Percentiles rank a stretch among this genome's conserved stretches.
Conservation (phyloP, 441 rosid species). For the Corymbia calophylla region DNA sequence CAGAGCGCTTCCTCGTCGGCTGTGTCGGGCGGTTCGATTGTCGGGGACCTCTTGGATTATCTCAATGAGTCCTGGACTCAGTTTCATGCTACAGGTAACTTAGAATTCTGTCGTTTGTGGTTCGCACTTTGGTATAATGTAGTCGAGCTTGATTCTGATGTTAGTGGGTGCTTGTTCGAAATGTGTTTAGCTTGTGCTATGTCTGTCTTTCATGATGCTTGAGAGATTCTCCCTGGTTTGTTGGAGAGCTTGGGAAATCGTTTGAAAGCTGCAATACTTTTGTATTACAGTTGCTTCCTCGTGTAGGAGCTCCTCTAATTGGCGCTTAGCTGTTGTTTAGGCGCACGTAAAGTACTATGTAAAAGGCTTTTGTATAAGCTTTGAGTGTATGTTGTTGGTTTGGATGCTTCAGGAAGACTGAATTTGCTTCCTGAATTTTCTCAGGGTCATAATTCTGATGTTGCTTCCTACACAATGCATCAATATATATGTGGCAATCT, state of each 20-base stretch:
- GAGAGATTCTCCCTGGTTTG: too few species aligned
- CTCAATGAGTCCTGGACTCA: slow-evolving; percentile 97
- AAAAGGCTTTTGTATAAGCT: neutral
- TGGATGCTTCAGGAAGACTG: neutral
- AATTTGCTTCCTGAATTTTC: neutral
- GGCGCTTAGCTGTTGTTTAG: neutral
- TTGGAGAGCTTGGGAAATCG: neutral
- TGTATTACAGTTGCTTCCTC: neutral
- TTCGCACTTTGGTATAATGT: neutral
- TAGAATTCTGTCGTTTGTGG: neutral
- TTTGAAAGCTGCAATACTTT: neutral
- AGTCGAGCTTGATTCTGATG: neutral
- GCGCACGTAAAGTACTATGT: neutral
- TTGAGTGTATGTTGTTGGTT: neutral
- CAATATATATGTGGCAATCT: neutral
- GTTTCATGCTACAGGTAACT: slow-evolving; percentile 80
- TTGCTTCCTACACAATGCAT: neutral
- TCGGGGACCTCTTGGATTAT: slow-evolving; percentile 70
- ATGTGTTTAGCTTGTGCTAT: neutral
- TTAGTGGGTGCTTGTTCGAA: neutral
- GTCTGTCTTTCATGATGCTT: neutral
- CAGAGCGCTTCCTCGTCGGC: slow-evolving; percentile 12
- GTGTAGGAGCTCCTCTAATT: neutral
- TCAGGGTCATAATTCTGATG: neutral
- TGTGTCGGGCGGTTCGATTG: slow-evolving; percentile 31